A percentile compares a stretch with the other conserved stretches of the same genome.
Evolutionary conservation across 164 flowering plant genomes (phyloP).

Genomic region (Vitis rotundifolia): DNA sequence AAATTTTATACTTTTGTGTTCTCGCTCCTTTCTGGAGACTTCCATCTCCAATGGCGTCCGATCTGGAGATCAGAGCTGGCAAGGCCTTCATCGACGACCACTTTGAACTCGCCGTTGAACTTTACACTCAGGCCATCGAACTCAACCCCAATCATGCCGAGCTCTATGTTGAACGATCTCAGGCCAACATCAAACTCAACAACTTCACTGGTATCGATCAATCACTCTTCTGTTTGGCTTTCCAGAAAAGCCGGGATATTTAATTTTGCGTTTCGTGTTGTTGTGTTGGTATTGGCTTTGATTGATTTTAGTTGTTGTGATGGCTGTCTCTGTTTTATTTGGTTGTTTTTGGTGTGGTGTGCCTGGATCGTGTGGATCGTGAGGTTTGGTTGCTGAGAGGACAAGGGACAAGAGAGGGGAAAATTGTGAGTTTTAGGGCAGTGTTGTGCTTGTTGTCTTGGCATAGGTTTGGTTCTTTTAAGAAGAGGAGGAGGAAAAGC

Average conservation of each 20-base stretch:
- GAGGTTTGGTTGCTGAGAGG: too few species aligned
- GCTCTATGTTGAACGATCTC: constrained; percentile 83
- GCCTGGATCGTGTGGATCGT: too few species aligned
- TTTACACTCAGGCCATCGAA: constrained; percentile 70
- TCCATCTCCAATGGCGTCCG: constrained; percentile 43
- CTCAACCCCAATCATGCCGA: constrained; percentile 55
- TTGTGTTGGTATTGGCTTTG: neutral
- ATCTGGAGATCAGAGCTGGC: constrained; percentile 65
- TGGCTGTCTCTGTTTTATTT: too few species aligned
- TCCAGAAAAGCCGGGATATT: neutral
- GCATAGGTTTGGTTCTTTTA: too few species aligned
- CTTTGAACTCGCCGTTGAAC: constrained; percentile 77
- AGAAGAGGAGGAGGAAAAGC: too few species aligned
- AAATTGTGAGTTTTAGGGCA: too few species aligned
- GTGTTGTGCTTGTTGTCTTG: too few species aligned
- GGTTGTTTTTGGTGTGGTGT: too few species aligned
- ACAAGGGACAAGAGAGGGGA: too few species aligned
- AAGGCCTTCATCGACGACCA: constrained; percentile 91
- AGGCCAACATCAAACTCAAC: constrained; percentile 78
- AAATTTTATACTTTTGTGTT: neutral
- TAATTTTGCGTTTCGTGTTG: neutral
- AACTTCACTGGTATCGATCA: constrained; percentile 57
- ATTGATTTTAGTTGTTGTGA: too few species aligned
- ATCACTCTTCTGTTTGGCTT: neutral
- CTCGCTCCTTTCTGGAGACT: neutral